phyloP scores from a whole-genome alignment of 352 stramenopile species.

The Pythium utonaiense region DNA sequence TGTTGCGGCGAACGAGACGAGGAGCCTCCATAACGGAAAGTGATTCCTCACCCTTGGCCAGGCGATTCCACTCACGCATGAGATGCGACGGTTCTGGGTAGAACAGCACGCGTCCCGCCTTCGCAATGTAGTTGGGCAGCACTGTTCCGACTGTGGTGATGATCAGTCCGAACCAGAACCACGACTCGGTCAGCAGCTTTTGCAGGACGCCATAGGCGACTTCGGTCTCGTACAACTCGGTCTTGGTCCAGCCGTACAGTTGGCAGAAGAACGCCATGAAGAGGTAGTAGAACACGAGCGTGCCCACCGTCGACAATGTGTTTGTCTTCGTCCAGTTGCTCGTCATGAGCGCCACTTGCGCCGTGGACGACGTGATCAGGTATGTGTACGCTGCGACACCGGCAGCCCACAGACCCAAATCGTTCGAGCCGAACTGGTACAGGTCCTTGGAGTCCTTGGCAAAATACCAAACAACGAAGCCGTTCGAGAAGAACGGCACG shows the following conservation, averaged over 20 bases:
- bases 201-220: slow-evolving; percentile 59
- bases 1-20: slow-evolving; percentile 78
- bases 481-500: slow-evolving; percentile 82
- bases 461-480: slow-evolving; percentile 85
- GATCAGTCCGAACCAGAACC: slow-evolving; percentile 84
- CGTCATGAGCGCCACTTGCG: slow-evolving; percentile 84
- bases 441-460: slow-evolving; percentile 36
- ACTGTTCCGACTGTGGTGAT: slow-evolving; percentile 52
- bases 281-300: slow-evolving; percentile 81
- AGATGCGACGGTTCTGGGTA: slow-evolving; percentile 86
- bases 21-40: slow-evolving; percentile 57
- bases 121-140: slow-evolving; percentile 85
- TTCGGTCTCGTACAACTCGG: slow-evolving; percentile 80
- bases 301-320: slow-evolving; percentile 67
- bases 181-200: slow-evolving; percentile 59
- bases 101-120: slow-evolving; percentile 81
- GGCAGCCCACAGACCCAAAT: slow-evolving; percentile 74
- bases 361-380: slow-evolving; percentile 82
- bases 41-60: slow-evolving; percentile 74
- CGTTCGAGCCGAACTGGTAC: slow-evolving; percentile 61
- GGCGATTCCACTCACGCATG: slow-evolving; percentile 88
- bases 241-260: slow-evolving; percentile 69
- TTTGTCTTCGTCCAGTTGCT: slow-evolving; percentile 87
- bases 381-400: slow-evolving; percentile 85
- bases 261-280: slow-evolving; percentile 85